Evolutionary conservation across 495 filamentous ascomycete species (phyloP), one percentile per base, ranked within the genome.

Genomic region (Talaromyces thailandensis): DNA sequence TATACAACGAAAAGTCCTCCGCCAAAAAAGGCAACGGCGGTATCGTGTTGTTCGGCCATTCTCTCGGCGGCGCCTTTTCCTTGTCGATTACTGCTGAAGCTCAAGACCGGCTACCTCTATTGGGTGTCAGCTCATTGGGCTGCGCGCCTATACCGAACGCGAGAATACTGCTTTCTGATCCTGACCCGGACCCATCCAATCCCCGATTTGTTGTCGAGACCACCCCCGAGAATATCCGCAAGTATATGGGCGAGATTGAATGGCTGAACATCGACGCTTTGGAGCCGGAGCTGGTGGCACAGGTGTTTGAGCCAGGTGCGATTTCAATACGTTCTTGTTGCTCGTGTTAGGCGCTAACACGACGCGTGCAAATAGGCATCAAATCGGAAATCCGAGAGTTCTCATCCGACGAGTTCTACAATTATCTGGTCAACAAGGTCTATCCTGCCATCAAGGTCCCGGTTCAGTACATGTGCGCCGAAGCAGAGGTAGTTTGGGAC

Each of bases 41-140:
- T n/a, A 64, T 66, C 26, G 65, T 68, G 29, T 11, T 68, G 4
- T 50, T 62, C n/a, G 63, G 58, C 25, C 64, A 64, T 62, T 65
- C 61, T 3, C 37, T 68, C 6, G 59, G 59, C 28, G 62, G 62
- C 21, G 62, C 24, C 14, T 37, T 61, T 6, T 51, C 56, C 26
- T 28, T 67, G 60, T 64, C 58, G 60, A 69, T 70, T 58, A 45
- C 56, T 50, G 53, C 50, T 64, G 65, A 69, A 70, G 68, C 62
- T 61, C 59, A 66, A 18, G n/a, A 29, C 24, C 59, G 56, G 32
- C 53, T 62, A 5, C 60, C 31, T 4, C 35, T 62, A 6, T 25
- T 53, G 24, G 62, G 67, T 66, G 67, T 68, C 60, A 60, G 43
- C 60, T 23, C 18, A 2, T 12, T 21, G 9, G 61, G 28, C 7